Conservation (phyloP, 257 asterid species). For the Petrea volubilis region DNA sequence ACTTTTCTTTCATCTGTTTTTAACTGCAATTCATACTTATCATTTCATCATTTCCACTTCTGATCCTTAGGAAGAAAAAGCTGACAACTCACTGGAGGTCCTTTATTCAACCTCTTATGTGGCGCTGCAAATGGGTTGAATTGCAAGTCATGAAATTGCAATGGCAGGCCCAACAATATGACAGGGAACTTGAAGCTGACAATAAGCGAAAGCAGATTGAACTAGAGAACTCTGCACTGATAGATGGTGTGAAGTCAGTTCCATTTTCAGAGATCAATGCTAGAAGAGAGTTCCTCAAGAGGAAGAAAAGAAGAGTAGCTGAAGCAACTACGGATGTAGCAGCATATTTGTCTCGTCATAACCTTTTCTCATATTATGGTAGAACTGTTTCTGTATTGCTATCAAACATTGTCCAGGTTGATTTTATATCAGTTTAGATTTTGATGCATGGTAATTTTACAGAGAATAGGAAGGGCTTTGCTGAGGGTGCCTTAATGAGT, state of each 20-base stretch:
- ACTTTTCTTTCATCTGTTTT: background rate
- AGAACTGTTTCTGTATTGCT: slow-evolving; percentile 15
- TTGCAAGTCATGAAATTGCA: slow-evolving; percentile 60
- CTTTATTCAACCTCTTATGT: slow-evolving; percentile 55
- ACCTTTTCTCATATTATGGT: slow-evolving; percentile 75
- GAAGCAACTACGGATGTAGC: slow-evolving; percentile 51
- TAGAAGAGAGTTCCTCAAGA: slow-evolving; percentile 35
- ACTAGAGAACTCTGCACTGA: slow-evolving; percentile 26
- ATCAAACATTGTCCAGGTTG: slow-evolving; percentile 9
- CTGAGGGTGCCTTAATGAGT: slow-evolving; percentile 36
- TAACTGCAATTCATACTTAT: slow-evolving; percentile 2
- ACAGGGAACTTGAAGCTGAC: slow-evolving; percentile 48
- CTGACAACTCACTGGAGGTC: slow-evolving; percentile 76
- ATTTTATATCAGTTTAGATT: slow-evolving; percentile 9
- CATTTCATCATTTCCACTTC: background rate
- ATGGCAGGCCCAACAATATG: slow-evolving; percentile 49
- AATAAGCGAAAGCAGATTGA: slow-evolving; percentile 33
- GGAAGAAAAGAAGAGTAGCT: slow-evolving; percentile 65
- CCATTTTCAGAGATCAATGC: slow-evolving; percentile 38
- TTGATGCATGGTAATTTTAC: slow-evolving; percentile 28
- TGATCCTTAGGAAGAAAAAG: slow-evolving; percentile 56
- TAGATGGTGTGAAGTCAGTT: slow-evolving; percentile 43
- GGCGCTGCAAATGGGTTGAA: slow-evolving; percentile 92
- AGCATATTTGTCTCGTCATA: slow-evolving; percentile 68
- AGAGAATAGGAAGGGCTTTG: slow-evolving; percentile 48